Evolutionary conservation across 371 early-diverging fungal species (phyloP).

Genomic region (Mortierella sp.): DNA sequence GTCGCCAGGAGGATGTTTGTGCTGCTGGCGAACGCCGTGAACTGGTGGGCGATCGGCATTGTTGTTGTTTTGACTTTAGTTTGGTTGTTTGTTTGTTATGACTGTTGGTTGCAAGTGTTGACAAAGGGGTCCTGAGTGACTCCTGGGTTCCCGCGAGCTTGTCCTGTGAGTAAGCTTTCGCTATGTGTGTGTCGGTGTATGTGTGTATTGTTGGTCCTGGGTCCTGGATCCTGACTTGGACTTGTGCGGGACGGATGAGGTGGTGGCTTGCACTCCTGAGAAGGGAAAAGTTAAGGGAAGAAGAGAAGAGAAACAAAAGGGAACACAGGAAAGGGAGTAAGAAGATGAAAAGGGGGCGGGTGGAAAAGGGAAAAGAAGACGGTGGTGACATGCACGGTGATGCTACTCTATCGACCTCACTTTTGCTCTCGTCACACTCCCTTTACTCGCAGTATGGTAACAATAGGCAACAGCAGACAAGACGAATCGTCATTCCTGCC

Average conservation of each 20-base stretch:
- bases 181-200: neutral
- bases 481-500: conserved; percentile 1
- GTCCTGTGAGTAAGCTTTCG: neutral
- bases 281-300: neutral
- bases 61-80: neutral
- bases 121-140: neutral
- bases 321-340: neutral
- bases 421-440: no score
- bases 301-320: neutral
- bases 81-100: neutral
- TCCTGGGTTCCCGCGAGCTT: neutral
- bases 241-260: neutral
- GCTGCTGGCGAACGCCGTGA: conserved; percentile 27
- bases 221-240: conserved; percentile 1
- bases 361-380: neutral
- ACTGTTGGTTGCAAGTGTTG: neutral
- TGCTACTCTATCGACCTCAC: no score
- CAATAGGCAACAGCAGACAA: neutral
- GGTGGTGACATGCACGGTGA: neutral
- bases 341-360: neutral
- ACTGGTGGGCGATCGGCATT: conserved; percentile 27
- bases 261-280: neutral
- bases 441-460: no score
- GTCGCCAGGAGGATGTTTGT: conserved; percentile 36
- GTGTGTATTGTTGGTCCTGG: neutral